Conservation (phyloP, 495 filamentous ascomycete species). For the Tuber indicum region DNA sequence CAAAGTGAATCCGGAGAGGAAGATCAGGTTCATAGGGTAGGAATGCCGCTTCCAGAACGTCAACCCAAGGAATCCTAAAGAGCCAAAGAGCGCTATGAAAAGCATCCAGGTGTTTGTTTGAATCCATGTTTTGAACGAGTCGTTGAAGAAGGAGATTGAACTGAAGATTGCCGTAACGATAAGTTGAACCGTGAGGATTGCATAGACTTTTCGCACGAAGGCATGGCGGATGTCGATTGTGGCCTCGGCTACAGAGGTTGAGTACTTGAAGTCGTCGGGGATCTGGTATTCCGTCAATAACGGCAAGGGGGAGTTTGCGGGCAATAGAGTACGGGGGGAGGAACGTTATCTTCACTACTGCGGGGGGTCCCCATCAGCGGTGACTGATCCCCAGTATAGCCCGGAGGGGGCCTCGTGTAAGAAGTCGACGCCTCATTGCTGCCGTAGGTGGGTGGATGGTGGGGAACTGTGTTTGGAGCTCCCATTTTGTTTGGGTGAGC, state of each 20-base stretch:
- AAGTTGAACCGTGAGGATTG: conserved; percentile 81
- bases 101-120: conserved; percentile 76
- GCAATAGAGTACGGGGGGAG: not conserved
- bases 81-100: conserved; percentile 58
- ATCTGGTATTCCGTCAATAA: conserved; percentile 48
- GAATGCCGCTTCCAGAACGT: conserved; percentile 98
- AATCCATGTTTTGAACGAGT: conserved; percentile 77
- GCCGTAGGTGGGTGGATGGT: conserved; percentile 27
- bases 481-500: conserved; percentile 6
- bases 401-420: conserved; percentile 81
- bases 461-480: conserved; percentile 1
- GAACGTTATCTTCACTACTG: conserved; percentile 68
- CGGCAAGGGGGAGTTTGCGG: not conserved
- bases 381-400: conserved; percentile 57
- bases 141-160: conserved; percentile 77
- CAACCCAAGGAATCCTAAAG: conserved; percentile 48
- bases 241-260: conserved; percentile 82
- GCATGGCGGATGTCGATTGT: conserved; percentile 94
- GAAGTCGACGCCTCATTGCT: conserved; percentile 42
- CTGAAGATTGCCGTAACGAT: conserved; percentile 73
- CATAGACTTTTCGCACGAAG: conserved; percentile 91
- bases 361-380: conserved; percentile 59
- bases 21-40: conserved; percentile 89
- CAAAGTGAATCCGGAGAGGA: conserved; percentile 84
- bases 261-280: conserved; percentile 98